Evolutionary conservation across 352 stramenopile genomes (phyloP), one percentile per base, ranked within the genome.

Genomic region (Hyaloperonospora arabidopsidis): DNA sequence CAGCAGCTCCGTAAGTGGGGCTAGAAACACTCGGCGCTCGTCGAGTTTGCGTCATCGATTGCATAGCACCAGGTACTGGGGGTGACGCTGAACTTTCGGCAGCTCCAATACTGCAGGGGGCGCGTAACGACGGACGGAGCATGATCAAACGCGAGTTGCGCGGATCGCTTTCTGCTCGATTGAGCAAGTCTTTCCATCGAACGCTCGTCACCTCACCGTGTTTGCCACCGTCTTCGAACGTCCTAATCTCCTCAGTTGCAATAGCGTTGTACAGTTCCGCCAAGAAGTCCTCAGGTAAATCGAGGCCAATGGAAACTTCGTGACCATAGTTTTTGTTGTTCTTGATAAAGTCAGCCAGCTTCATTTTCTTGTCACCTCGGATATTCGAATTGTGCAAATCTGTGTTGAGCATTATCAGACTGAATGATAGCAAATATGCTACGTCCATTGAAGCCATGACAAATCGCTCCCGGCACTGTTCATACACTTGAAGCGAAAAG

Each of bases 241-340:
- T 93, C 45, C 87, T 87, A 55, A 93, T 86, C 48, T 89, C 76
- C 36, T 89, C 68, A 34, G 70, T 84, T 0, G 75, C 59, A 52
- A 93, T 93, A 3, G 74, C 70, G 17, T 72, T 67, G 66, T 90
- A 93, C 22, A 93, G 54, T 32, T 86, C 79, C 0, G 65, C 84
- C 45, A 93, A 55, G 48, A 86, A 93, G 13, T 88, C 79, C 14
- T 80, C 67, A 0, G 84, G 79, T 14, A 93, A 57, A 52, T 89
- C 75, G 17, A 68, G 68, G 3, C 72, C 78, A 46, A 76, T 75
- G 1, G 81, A 89, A 39, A 94, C 86, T 61, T 95, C 84, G n/a
- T 66, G 56, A 4, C 87, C 87, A 49, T 96, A 96, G 55, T 95
- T 92, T 29, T 74, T 76, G 70, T 96, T 96, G 56, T 95, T 94